Base-by-base conservation (phyloP, 768 basidiomycete species). In the Pholiota microspora region DNA sequence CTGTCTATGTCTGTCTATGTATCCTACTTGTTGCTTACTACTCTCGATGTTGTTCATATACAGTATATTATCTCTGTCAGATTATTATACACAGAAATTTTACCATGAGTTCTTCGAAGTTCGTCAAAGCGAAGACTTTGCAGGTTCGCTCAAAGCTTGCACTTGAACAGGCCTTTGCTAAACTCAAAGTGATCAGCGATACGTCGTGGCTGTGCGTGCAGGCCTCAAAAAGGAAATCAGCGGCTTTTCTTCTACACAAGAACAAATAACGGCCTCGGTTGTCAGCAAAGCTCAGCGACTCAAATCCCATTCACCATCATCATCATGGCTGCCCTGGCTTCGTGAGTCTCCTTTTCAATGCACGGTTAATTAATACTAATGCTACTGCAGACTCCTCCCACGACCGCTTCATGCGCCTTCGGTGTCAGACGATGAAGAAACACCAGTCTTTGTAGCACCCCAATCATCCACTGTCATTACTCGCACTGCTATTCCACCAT, bases 401-500 rank as follows among this genome's bases (percentile, higher is more conserved):
- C 74, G 78, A 62, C 90, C 91, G 1, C 51, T 85, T 2, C 69
- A 87, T 64, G 74, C 78, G 0, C 71, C 84, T 1, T 66, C 69
- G 4, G 63, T 78, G 21, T 75, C 76, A 3, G 87, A 89, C 54
- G 84, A 89, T 34, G 88, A 89, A 15, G 80, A 84, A 32, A 65
- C 71, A 46, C 69, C 64, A 15, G 70, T 60, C n/a, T 64, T 66
- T 53, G 55, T 69, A 59, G 63, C 69, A 34, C 68, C 73, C 7
- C 72, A 75, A 58, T 60, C 61, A 54, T 61, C 58, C 51, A 59
- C 72, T 12, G 68, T 88, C 49, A 73, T 80, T 56, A 67, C 81
- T 53, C 79, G 85, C 40, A 68, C 72, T 16, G 72, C 71, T 38
- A 77, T 89, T 34, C 95, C 96, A 3, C 81, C 88, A 12, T 99